These are phyloP conservation scores for Monascus purpureus DNA, from an alignment of 495 filamentous ascomycete genomes.

Conservation along the genomic window DNA sequence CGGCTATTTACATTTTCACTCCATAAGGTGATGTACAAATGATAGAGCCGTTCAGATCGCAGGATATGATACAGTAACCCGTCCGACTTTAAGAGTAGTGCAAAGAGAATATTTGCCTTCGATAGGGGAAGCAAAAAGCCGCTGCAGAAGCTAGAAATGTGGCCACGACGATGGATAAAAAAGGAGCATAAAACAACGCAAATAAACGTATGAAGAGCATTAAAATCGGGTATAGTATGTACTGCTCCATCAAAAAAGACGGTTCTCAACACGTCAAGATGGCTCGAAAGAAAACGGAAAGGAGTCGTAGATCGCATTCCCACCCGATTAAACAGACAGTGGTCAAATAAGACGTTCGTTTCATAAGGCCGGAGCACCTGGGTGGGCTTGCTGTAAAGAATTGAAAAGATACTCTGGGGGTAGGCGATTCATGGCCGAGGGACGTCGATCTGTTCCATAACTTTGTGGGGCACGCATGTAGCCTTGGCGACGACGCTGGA, in stretches of 20 bases:
- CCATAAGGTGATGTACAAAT: no score
- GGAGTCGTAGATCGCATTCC: not conserved
- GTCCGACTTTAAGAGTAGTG: no score
- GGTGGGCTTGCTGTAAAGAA: constrained; percentile 27
- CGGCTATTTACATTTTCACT: not conserved
- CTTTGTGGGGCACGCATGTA: constrained; percentile 69
- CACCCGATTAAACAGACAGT: not conserved
- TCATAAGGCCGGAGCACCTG: constrained; percentile 25
- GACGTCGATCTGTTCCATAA: constrained; percentile 49
- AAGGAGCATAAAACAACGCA: not conserved
- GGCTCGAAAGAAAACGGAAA: not conserved
- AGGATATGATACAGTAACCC: not conserved
- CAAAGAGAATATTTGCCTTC: no score
- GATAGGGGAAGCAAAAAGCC: not conserved
- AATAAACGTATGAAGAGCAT: not conserved
- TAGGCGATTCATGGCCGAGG: constrained; percentile 60
- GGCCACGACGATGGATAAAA: no score
- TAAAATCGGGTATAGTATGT: not conserved
- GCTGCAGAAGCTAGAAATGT: no score
- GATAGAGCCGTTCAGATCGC: not conserved
- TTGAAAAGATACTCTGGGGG: constrained; percentile 73
- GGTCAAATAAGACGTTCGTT: not conserved
- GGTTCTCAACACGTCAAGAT: not conserved
- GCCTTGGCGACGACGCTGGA: constrained; percentile 72
- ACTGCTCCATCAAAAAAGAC: not conserved